Evolutionary conservation across 371 early-diverging fungal genomes (phyloP), one percentile per base, ranked within the genome.

Genomic region (Syncephalastrum contaminatum): DNA sequence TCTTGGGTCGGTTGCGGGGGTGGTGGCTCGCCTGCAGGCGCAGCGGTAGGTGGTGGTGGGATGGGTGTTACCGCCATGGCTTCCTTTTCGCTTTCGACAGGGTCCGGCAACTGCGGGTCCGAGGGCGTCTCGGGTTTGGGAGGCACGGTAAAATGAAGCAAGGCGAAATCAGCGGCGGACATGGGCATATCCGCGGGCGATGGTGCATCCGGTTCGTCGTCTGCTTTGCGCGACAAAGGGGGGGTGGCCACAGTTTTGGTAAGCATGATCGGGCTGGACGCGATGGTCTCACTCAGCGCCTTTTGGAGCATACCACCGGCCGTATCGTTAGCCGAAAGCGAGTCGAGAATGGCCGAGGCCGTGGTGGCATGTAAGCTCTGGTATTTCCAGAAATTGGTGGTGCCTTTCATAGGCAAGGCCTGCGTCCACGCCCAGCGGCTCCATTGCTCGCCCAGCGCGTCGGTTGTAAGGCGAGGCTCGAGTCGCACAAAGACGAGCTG

Each of bases 381-480:
- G 48, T 59, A 59, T 19, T 44, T 43, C 59, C 59, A 59, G 27
- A 46, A 59, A 41, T 59, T 48, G 39, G 22, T 24, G 45, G 30
- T 53, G 13, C 15, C 30, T 43, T 42, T 36, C 39, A 40, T 47
- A 4, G 50, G 50, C 50, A 15, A 50, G n/a, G 25, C 14, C 36
- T 67, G 63, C n/a, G 53, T 59, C 74, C 75, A 75, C 12, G 69
- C 62, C 62, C 69, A 65, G n/a, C 72, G 56, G 54, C 58, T 51
- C 72, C 73, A 73, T 56, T 70, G 66, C 30, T 75, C 68, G 2
- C 72, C 75, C 16, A 79, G 46, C 51, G 71, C 72, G 42, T 75
- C 74, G 12, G 66, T 62, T 19, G 62, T 53, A 30, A 12, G 56
- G 54, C 2, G 63, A 54, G 1, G 67, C 56, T 30, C 36, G 36